Evolutionary conservation across 164 flowering plant species (phyloP), one percentile per base, ranked within the genome.

Genomic region (Umbilicus rupestris): DNA sequence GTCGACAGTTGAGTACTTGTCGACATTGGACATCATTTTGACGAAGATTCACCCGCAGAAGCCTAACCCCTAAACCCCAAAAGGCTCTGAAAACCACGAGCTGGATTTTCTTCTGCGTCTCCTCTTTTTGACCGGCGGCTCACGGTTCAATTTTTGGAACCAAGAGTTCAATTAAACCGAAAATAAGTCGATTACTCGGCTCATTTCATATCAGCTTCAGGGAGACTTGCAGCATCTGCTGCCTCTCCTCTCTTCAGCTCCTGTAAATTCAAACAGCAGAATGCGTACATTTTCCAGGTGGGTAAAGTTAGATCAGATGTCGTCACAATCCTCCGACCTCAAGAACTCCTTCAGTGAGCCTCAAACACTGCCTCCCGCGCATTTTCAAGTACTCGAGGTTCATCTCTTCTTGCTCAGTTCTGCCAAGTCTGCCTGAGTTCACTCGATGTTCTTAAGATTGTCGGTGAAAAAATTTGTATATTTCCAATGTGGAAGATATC

Each of bases 11-110:
- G 96, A 87, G 73, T 94, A 94, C 19, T 55, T 55, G 3, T 79
- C 82, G 50, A 84, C 82, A 66, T 89, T 81, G 24, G 90, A 83
- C 96, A 89, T 89, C 99, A 94, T 94, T 83, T 80, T 83, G 22
- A 2, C 65, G 26, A 39, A 55, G 6, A 20, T 20, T 28, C 19
- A 55, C 33, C 60, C 37, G 6, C 37, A 7, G 37, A 35, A n/a
- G n/a, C n/a, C n/a, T n/a, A n/a, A n/a, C n/a, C n/a, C n/a, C n/a
- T n/a, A n/a, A n/a, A n/a, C n/a, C n/a, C n/a, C n/a, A n/a, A n/a
- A n/a, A n/a, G n/a, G n/a, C n/a, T n/a, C n/a, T n/a, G n/a, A 35
- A 35, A 3, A 35, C 7, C 7, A 35, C 37, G 4, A 35, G 37
- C 37, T 3, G 6, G 7, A 35, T 10, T 44, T 14, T 3, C 47